Evolutionary conservation across 192 early-diverging fungal genomes (phyloP).

Genomic region (Backusella macrospora): DNA sequence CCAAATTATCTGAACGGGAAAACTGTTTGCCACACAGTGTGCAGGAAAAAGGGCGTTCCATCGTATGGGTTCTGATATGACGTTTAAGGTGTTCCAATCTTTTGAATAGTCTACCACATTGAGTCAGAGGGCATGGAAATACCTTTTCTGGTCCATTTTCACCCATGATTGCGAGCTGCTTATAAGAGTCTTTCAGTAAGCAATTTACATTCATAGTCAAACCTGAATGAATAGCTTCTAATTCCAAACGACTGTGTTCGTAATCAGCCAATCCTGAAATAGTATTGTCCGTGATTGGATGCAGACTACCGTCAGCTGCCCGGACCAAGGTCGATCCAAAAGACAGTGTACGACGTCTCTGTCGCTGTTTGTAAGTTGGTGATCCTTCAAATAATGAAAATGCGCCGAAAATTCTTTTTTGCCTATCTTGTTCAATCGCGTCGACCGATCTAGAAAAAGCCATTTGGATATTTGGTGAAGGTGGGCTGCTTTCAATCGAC

Average conservation of each 20-base stretch:
- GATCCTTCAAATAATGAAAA: conserved; percentile 70
- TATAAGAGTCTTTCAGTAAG: conserved; percentile 1
- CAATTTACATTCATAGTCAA: background rate
- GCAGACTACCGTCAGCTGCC: conserved; percentile 15
- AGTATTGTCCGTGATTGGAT: background rate
- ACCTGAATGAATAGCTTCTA: conserved; percentile 25
- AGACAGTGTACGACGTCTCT: conserved; percentile 54
- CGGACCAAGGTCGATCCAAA: conserved; percentile 23
- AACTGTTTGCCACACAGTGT: conserved; percentile 21
- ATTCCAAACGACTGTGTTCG: conserved; percentile 22
- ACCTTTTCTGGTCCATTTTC: background rate
- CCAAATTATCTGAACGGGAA: conserved; percentile 15
- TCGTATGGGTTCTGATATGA: conserved; percentile 1
- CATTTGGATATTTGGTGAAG: conserved; percentile 18
- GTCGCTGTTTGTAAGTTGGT: conserved; percentile 73
- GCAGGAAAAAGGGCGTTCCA: background rate
- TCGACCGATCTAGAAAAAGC: conserved; percentile 26
- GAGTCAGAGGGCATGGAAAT: background rate
- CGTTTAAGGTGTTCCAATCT: conserved; percentile 9
- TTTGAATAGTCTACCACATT: conserved; percentile 13
- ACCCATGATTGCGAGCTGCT: background rate
- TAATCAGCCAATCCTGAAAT: background rate
- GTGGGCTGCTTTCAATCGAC: conserved; percentile 14
- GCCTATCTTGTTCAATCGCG: conserved; percentile 26
- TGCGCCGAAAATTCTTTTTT: conserved; percentile 49